Conservation (phyloP, 352 stramenopile genomes). For the Phytophthora ramorum region DNA sequence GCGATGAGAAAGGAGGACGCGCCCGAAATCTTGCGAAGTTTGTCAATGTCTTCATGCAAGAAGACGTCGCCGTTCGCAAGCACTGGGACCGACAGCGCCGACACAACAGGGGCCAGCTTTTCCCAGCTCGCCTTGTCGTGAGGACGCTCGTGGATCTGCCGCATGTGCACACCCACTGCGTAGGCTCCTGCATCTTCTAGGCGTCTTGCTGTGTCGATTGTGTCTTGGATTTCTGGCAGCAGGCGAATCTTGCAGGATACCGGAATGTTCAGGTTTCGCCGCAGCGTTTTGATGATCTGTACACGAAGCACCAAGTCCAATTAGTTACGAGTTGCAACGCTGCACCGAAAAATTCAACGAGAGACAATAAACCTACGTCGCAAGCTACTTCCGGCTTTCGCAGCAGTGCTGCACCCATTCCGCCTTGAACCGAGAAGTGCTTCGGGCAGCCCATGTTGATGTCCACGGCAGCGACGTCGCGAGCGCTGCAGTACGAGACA, state of each 20-base stretch:
- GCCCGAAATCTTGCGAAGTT: slow-evolving; percentile 65
- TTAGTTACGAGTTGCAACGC: background rate
- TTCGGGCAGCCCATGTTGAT: slow-evolving; percentile 97
- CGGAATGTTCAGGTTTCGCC: slow-evolving; percentile 80
- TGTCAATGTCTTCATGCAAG: slow-evolving; percentile 68
- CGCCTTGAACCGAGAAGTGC: slow-evolving; percentile 92
- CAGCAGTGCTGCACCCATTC: slow-evolving; percentile 92
- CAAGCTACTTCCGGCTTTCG: slow-evolving; percentile 89
- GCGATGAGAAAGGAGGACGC: slow-evolving; percentile 86
- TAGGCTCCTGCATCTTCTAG: slow-evolving; percentile 71
- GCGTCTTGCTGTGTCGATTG: slow-evolving; percentile 70
- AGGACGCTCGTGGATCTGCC: slow-evolving; percentile 72
- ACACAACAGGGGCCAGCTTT: slow-evolving; percentile 65
- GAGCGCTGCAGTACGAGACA: slow-evolving; percentile 39
- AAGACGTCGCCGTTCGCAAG: slow-evolving; percentile 92
- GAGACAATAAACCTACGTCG: slow-evolving; percentile 51
- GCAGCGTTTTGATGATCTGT: slow-evolving; percentile 85
- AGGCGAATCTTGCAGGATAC: slow-evolving; percentile 92
- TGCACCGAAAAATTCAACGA: background rate
- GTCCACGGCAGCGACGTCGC: slow-evolving; percentile 92
- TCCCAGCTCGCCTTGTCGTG: slow-evolving; percentile 80
- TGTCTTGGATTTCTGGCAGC: slow-evolving; percentile 65
- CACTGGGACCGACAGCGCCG: slow-evolving; percentile 79
- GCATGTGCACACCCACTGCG: slow-evolving; percentile 77
- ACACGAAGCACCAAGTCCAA: background rate